Base-by-base conservation (phyloP, 2,329 filamentous ascomycete species). In the Hypoxylon rubiginosum region DNA sequence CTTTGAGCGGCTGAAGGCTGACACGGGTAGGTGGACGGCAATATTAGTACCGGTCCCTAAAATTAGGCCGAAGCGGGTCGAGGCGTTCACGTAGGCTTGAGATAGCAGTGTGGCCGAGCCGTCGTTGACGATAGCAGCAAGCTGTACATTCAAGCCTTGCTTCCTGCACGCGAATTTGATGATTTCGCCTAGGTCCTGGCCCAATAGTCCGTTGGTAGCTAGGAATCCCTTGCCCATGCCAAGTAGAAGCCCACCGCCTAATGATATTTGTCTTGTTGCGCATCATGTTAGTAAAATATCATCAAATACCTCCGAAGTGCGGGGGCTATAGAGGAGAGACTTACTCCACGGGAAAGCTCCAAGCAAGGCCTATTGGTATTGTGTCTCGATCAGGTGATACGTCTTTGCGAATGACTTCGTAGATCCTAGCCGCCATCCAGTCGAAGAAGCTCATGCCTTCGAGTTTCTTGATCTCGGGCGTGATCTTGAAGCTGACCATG, bases 271-370 rank as follows among this genome's bases (percentile, higher is more conserved):
- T 69, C 88, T 90, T n/a, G 39, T 24, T 53, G 72, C 15, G 57
- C 57, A 21, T n/a, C 2, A 56, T 58, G 71, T 79, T 64, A 79
- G 75, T 24, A 34, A 34, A 9, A 34, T 17, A 66, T 48, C 28
- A 17, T 9, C 9, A 41, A 54, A 41, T 30, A 30, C 9, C 36
- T 53, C n/a, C n/a, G n/a, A 32, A 5, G 30, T 52, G 49, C 4
- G 15, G 10, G 34, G 34, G 34, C 11, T 4, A 24, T 26, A 66
- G 36, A 50, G 32, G n/a, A 50, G 28, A 30, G 8, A 82, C 87
- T 75, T 81, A 90, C 88, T 91, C 86, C 48, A 91, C 88, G 26
- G 89, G 89, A 71, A 92, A 92, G 63, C 89, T 91, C 88, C 89
- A 91, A 5, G 89, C 87, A 66, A 91, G 76, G 0, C 88, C 88